Percentiles rank a stretch among this genome's conserved stretches.
These are phyloP conservation scores for Solanum hybrid DNA, from an alignment of 305 asterid genomes.

Conservation along the genomic window DNA sequence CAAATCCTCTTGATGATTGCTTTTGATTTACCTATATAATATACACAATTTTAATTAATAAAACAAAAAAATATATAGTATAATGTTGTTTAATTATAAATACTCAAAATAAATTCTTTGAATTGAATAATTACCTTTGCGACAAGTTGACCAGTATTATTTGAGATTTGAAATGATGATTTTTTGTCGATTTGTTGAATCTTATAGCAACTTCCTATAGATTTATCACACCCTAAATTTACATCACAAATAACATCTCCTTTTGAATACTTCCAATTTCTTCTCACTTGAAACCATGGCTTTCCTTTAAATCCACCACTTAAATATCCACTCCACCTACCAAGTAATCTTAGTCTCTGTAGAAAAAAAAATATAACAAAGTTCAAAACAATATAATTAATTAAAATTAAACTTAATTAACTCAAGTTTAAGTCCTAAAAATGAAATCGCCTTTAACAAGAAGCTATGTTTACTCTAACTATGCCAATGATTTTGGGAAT, in stretches of 20 bases:
- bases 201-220: slow-evolving; percentile 20
- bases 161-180: slow-evolving; percentile 39
- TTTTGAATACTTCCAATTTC: slow-evolving; percentile 22
- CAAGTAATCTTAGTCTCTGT: slow-evolving; percentile 41
- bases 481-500: neutral
- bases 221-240: slow-evolving; percentile 19
- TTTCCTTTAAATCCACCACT: slow-evolving; percentile 21
- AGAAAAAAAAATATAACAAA: neutral
- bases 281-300: slow-evolving; percentile 58
- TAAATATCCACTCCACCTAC: slow-evolving; percentile 57
- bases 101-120: neutral
- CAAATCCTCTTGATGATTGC: slow-evolving; percentile 32
- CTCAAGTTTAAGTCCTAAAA: neutral
- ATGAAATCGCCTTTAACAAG: neutral
- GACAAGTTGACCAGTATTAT: slow-evolving; percentile 33
- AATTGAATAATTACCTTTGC: slow-evolving; percentile 43
- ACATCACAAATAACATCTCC: slow-evolving; percentile 33
- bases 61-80: too few species aligned
- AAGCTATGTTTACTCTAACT: neutral
- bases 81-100: neutral
- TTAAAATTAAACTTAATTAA: neutral
- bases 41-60: neutral
- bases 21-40: slow-evolving; percentile 19
- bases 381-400: neutral
- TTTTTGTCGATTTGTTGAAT: slow-evolving; percentile 31